Evolutionary conservation across 768 basidiomycete genomes (phyloP).

Genomic region (Baorangia bicolor): DNA sequence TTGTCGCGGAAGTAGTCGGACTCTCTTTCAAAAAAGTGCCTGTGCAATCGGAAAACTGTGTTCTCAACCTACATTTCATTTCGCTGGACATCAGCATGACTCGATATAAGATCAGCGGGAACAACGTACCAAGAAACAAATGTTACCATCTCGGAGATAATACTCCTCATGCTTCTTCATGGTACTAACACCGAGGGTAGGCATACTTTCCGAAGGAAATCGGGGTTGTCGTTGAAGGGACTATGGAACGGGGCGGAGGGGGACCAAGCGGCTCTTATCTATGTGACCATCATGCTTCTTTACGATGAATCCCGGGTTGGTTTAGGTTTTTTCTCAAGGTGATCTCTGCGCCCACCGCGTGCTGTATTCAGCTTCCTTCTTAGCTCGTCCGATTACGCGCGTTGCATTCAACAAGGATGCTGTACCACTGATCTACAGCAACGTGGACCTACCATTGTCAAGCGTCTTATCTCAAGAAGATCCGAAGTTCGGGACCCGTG

Average conservation of each 20-base stretch:
- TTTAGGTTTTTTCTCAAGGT: slow-evolving; percentile 14
- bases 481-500: slow-evolving; percentile 7
- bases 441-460: slow-evolving; percentile 23
- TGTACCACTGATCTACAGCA: slow-evolving; percentile 22
- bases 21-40: slow-evolving; percentile 38
- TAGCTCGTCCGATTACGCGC: neutral
- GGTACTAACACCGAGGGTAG: slow-evolving; percentile 10
- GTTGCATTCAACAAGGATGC: neutral
- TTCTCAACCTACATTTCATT: slow-evolving; percentile 32
- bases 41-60: slow-evolving; percentile 34
- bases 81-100: neutral
- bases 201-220: neutral
- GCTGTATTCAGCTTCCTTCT: slow-evolving; percentile 4
- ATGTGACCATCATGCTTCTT: neutral
- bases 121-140: slow-evolving; percentile 50
- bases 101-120: neutral
- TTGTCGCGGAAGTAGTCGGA: slow-evolving; percentile 31
- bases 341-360: slow-evolving; percentile 12
- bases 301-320: neutral
- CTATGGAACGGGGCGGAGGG: neutral
- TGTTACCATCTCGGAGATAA: slow-evolving; percentile 54
- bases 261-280: slow-evolving; percentile 14
- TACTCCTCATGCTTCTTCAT: slow-evolving; percentile 37
- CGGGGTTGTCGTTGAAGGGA: neutral
- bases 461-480: slow-evolving; percentile 17